phyloP scores from a whole-genome alignment of 1,139 yeast species.

The Scheffersomyces insectosa region DNA sequence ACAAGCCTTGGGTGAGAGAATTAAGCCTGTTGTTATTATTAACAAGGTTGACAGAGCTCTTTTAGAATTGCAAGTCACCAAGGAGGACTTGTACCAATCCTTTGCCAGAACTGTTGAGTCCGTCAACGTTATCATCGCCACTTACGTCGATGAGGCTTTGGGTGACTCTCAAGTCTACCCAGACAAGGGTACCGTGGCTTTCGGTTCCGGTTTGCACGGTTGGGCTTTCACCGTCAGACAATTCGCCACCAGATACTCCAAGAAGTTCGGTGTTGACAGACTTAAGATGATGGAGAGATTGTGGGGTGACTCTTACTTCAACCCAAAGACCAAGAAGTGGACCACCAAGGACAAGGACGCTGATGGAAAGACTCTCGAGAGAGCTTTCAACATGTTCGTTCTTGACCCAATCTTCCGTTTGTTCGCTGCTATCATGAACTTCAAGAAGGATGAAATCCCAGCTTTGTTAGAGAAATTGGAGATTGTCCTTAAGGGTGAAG shows the following conservation, averaged over 20 bases:
- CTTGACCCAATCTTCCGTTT: conserved; percentile 99
- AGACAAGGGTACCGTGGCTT: conserved; percentile 98
- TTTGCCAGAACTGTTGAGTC: conserved; percentile 99
- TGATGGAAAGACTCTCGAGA: conserved; percentile 92
- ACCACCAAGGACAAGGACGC: conserved; percentile 95
- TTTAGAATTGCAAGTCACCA: conserved; percentile 97
- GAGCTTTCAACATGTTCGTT: conserved; percentile 99
- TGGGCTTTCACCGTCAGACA: conserved; percentile 99
- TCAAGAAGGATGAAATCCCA: conserved; percentile 90
- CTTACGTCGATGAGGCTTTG: conserved; percentile 84
- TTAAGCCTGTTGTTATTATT: conserved; percentile 96
- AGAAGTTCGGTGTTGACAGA: conserved; percentile 99
- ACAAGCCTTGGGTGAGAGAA: conserved; percentile 99
- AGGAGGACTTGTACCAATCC: conserved; percentile 98
- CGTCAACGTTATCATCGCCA: conserved; percentile 96
- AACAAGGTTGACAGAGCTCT: conserved; percentile 99
- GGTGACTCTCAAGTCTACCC: conserved; percentile 99
- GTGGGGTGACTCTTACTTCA: conserved; percentile 99
- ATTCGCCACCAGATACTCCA: conserved; percentile 96
- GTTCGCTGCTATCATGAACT: conserved; percentile 53
- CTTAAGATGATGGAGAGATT: conserved; percentile 97
- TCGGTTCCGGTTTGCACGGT: conserved; percentile 99
- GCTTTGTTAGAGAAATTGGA: conserved; percentile 88
- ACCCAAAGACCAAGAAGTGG: conserved; percentile 99
- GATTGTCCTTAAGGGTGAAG: conserved; percentile 86